phyloP scores from a whole-genome alignment of 2,329 filamentous ascomycete species.

The Lecanicillium sp. region DNA sequence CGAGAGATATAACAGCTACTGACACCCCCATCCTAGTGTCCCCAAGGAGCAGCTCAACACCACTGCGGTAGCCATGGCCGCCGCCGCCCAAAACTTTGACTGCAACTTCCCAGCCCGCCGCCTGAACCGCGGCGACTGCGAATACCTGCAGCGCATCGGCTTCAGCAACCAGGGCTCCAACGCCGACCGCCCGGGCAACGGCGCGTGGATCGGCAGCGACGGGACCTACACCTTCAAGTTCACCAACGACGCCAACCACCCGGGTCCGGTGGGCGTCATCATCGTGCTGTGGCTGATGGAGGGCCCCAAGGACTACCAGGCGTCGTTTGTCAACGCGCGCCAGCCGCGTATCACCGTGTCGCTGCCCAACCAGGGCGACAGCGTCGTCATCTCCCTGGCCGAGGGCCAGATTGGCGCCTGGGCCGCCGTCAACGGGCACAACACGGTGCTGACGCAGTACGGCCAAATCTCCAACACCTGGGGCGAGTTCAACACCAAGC shows the following conservation, averaged over 20 bases:
- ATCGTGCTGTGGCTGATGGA: background rate
- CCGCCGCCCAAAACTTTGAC: background rate
- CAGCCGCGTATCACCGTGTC: constrained; percentile 8
- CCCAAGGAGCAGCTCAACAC: background rate
- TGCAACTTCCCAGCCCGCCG: background rate
- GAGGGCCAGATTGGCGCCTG: constrained; percentile 29
- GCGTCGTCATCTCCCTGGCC: constrained; percentile 1
- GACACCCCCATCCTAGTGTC: no score
- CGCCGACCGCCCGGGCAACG: background rate
- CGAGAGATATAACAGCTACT: no score
- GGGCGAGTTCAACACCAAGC: constrained; percentile 25
- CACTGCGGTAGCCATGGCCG: background rate
- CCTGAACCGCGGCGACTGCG: constrained; percentile 1
- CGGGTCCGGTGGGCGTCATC: background rate
- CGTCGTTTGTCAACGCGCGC: constrained; percentile 21
- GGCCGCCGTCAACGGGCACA: constrained; percentile 24
- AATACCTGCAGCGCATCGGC: background rate
- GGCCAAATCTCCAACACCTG: constrained; percentile 35
- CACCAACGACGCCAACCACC: background rate
- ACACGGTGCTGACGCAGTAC: constrained; percentile 18
- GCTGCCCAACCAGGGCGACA: background rate
- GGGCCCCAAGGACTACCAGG: constrained; percentile 1
- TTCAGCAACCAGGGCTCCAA: background rate
- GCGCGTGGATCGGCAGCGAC: constrained; percentile 1
- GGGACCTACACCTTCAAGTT: constrained; percentile 3